Evolutionary conservation across 345 rosid species (phyloP).

Genomic region (Moricandia arvensis): DNA sequence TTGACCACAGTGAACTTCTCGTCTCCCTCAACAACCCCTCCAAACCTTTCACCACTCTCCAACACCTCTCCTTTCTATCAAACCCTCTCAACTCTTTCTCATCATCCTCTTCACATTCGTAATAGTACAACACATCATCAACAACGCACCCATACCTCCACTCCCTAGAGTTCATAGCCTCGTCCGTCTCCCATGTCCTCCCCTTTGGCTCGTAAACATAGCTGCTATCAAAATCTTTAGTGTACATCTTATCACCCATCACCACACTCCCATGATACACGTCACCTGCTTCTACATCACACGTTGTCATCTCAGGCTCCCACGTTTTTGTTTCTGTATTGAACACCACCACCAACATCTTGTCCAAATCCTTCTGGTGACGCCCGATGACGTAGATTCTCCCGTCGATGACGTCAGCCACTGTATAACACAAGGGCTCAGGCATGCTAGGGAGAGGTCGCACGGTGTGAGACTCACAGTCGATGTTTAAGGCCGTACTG

Average conservation of each 20-base stretch:
- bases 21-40: not conserved
- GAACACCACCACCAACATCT: not conserved
- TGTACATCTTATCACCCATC: not conserved
- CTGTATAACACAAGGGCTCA: not conserved
- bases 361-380: not conserved
- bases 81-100: not conserved
- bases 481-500: not conserved
- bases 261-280: not conserved
- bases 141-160: not conserved
- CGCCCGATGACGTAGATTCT: not conserved
- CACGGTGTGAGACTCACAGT: not conserved
- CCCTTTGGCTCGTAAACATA: not conserved
- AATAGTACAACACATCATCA: not conserved
- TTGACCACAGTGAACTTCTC: not conserved
- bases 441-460: not conserved
- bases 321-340: not conserved
- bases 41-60: conserved; percentile 3
- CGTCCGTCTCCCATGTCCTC: not conserved
- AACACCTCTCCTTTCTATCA: not conserved
- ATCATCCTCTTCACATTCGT: not conserved
- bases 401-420: not conserved
- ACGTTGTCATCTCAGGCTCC: not conserved
- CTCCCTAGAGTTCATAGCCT: not conserved
- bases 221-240: not conserved
- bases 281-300: not conserved